Percentiles rank a stretch among this genome's conserved stretches.
Conservation (phyloP, 768 basidiomycete species). For the Mycena chlorophos region DNA sequence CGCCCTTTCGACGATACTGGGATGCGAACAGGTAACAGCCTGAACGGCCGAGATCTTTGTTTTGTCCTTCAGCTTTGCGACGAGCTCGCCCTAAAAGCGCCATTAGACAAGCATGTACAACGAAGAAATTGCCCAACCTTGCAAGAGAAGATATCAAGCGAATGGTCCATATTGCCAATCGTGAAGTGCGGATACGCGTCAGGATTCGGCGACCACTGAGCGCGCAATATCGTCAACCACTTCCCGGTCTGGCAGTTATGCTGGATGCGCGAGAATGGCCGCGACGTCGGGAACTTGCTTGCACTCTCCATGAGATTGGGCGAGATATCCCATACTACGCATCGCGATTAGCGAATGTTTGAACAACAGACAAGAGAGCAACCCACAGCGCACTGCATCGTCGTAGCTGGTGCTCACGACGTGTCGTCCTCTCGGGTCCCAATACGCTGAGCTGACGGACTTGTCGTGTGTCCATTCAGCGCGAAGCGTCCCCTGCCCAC, state of each 20-base stretch:
- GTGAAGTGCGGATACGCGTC: conserved; percentile 84
- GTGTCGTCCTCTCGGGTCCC: conserved; percentile 78
- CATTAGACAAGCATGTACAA: neutral
- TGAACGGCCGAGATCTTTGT: conserved; percentile 76
- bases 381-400: conserved; percentile 69
- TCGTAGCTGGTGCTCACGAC: conserved; percentile 88
- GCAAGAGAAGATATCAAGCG: conserved; percentile 70
- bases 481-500: conserved; percentile 56
- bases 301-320: conserved; percentile 48
- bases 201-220: conserved; percentile 77
- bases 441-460: conserved; percentile 80
- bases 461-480: conserved; percentile 71
- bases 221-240: conserved; percentile 78
- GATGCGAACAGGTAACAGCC: conserved; percentile 90
- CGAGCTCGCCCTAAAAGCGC: conserved; percentile 60
- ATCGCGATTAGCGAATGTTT: conserved; percentile 13
- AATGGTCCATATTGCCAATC: conserved; percentile 81
- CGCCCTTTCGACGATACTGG: conserved; percentile 68
- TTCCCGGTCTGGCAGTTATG: conserved; percentile 89
- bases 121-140: conserved; percentile 44
- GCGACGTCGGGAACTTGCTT: conserved; percentile 56
- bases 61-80: conserved; percentile 62
- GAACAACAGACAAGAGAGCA: neutral
- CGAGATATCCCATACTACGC: conserved; percentile 74
- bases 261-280: conserved; percentile 59